Percentiles rank a stretch among this genome's conserved stretches.
These are phyloP conservation scores for Amauroascus niger DNA, from an alignment of 2,329 filamentous ascomycete genomes.

Conservation along the genomic window DNA sequence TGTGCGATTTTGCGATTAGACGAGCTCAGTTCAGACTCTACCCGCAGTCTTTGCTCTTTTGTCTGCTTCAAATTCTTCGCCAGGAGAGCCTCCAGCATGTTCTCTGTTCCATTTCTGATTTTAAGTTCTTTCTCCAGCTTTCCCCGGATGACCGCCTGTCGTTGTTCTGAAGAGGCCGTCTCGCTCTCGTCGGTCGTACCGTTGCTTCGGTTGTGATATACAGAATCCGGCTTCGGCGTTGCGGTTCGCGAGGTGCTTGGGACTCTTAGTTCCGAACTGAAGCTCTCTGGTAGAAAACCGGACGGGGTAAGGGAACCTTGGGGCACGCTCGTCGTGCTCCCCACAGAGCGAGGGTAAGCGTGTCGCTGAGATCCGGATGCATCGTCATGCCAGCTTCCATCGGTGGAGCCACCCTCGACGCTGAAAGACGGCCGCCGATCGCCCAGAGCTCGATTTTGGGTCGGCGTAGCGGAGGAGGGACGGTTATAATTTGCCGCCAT, in stretches of 20 bases:
- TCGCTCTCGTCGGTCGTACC: conserved; percentile 54
- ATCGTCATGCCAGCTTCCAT: conserved; percentile 33
- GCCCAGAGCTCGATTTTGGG: conserved; percentile 32
- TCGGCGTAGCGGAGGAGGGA: conserved; percentile 35
- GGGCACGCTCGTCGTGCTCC: conserved; percentile 54
- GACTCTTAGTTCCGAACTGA: conserved; percentile 76
- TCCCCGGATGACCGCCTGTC: conserved; percentile 66
- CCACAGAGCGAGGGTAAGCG: conserved; percentile 47
- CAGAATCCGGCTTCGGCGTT: conserved; percentile 44
- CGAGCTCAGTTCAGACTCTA: conserved; percentile 80
- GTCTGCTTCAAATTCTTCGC: conserved; percentile 92
- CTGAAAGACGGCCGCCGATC: conserved; percentile 31
- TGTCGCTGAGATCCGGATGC: conserved; percentile 27
- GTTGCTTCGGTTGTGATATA: conserved; percentile 39
- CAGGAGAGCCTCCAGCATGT: conserved; percentile 89
- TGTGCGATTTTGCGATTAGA: conserved; percentile 64
- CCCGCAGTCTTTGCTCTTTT: conserved; percentile 68
- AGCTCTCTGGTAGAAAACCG: conserved; percentile 70
- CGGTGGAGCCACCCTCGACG: conserved; percentile 31
- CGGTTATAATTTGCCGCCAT: conserved; percentile 39
- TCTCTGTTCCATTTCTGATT: conserved; percentile 96
- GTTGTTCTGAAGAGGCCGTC: conserved; percentile 55
- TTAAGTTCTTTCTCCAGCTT: conserved; percentile 91
- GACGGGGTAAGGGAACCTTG: conserved; percentile 63
- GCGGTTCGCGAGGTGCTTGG: conserved; percentile 54